A percentile compares a stretch with the other conserved stretches of the same genome.
These are phyloP conservation scores for Fusarium aywerte DNA, from an alignment of 2,329 filamentous ascomycete genomes.

Conservation along the genomic window DNA sequence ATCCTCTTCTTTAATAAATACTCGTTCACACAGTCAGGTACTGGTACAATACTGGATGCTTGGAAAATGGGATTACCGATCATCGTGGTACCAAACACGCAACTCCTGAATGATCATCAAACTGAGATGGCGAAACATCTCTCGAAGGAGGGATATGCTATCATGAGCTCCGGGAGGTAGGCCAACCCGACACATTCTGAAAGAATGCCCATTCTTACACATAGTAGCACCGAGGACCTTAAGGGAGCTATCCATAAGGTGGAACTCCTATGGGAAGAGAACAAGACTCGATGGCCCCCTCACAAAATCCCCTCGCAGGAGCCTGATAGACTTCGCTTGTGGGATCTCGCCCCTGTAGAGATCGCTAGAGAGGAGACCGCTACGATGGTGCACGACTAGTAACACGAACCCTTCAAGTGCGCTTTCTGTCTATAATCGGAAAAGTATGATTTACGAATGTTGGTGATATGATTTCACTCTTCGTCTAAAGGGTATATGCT, in stretches of 20 bases:
- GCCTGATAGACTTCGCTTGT: constrained; percentile 46
- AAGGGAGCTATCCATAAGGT: constrained; percentile 53
- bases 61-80: constrained; percentile 78
- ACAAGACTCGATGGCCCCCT: constrained; percentile 51
- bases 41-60: constrained; percentile 88
- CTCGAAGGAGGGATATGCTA: constrained; percentile 77
- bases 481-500: constrained; percentile 13
- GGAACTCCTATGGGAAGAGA: constrained; percentile 51
- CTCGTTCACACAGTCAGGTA: constrained; percentile 65
- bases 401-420: constrained; percentile 19
- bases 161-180: constrained; percentile 76
- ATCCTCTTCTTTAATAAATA: not conserved
- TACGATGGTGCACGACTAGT: constrained; percentile 55
- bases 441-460: not conserved
- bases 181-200: constrained; percentile 34
- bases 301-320: constrained; percentile 40
- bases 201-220: not conserved
- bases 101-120: constrained; percentile 90
- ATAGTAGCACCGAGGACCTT: constrained; percentile 47
- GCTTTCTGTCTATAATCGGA: not conserved
- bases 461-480: not conserved
- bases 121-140: constrained; percentile 84
- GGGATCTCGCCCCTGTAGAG: constrained; percentile 51
- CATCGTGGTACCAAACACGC: constrained; percentile 89
- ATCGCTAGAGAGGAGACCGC: constrained; percentile 51